Base-by-base conservation (phyloP, 2,329 filamentous ascomycete species). In the Albophoma yamanashiensis region DNA sequence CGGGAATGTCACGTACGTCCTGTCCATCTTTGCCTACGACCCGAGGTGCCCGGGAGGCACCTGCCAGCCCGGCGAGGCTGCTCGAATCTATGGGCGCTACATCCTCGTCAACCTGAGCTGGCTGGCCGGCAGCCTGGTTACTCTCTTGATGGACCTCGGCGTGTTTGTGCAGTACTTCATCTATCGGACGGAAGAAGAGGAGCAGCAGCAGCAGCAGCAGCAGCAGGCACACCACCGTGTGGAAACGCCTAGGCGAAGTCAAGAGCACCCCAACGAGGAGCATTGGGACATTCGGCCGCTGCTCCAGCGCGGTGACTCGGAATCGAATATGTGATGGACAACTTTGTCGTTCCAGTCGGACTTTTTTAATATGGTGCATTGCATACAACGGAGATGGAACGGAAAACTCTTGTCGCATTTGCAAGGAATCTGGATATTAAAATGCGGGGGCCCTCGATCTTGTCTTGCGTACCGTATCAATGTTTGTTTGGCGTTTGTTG, bases 101-200 rank as follows among this genome's bases (percentile, higher is more conserved):
- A 87, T 97, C 38, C 81, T 93, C 9, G 89, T 97, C 40, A 99
- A 97, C 72, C 76, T 91, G 38, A 92, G 89, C 65, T 99, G 94
- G 94, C 70, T 99, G 61, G 79, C 92, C 4, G 94, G 94, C 1
- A 96, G 92, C 71, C 79, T 94, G 56, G 92, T 95, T 1, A 97
- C 93, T 2, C 76, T 97, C 60, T 75, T 94, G 59, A 76, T 97
- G 64, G 94, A 97, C 74, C 79, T 92, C 71, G 85, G 82, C 36
- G 94, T 97, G 3, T 97, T 97, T 73, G 83, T 85, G 14, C 93
- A 97, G 74, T 97, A 96, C 71, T 97, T 95, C 71, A 73, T 96
- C 69, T 97, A 97, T 73, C 82, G 79, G 64, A 76, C 75, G 4
- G 72, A 75, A 7, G 68, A 71, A 0, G 68, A 70, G 3, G 65